Base-by-base conservation (phyloP, 1,284 basidiomycete species). In the Ceratobasidium sp. region DNA sequence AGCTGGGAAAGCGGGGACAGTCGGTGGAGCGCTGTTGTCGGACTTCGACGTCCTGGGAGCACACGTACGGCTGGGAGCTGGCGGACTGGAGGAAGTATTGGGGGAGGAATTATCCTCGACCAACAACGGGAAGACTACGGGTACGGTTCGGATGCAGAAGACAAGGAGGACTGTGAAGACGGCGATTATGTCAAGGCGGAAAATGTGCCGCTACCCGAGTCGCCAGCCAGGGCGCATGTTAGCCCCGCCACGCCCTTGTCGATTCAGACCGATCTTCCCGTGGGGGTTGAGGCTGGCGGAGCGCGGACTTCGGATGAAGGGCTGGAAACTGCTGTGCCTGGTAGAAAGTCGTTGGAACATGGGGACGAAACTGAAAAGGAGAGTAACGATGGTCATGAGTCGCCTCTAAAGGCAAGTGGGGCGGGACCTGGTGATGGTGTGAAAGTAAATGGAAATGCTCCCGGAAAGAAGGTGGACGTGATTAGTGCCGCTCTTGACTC, bases 1-100 rank as follows among this genome's bases (percentile, higher is more conserved):
- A 95, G 93, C 79, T 95, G 93, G 93, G 93, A 92, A 79, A 95
- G 93, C 81, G 91, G 92, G 82, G 90, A 87, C 17, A 94, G 93
- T 80, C 87, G 91, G 62, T 95, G 93, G 93, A 95, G 93, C 82
- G 93, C 93, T n/a, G 86, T 87, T 67, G 83, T 91, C 52, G 78
- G 79, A 6, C 44, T 65, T 15, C 44, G 71, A 11, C 71, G 71
- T 32, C 71, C 71, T 19, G 71, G 61, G 17, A 74, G 71, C 32
- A 61, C 46, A 4, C 71, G 71, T 29, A 74, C 71, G 4, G 61
- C 52, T 54, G 71, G 71, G 37, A 74, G 71, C 61, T 74, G 71
- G 71, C 71, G 71, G n/a, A 74, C 71, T 19, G 71, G 71, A 46
- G 71, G 59, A 15, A 74, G 71, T 40, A 74, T 74, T 13, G 71